Base-by-base conservation (phyloP, 805 yeast species). In the Candida boidinii region DNA sequence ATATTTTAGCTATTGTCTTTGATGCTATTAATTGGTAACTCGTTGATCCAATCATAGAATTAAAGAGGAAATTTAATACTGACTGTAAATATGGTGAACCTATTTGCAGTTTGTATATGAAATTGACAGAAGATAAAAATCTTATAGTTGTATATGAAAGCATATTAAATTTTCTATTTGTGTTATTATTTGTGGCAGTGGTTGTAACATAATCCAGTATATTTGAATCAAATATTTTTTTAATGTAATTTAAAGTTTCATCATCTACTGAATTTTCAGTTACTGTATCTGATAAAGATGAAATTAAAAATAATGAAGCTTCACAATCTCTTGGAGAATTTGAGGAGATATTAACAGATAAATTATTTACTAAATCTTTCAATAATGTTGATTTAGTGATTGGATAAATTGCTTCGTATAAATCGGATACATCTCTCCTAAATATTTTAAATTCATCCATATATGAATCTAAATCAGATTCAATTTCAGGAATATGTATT, bases 351-450 rank as follows among this genome's bases (percentile, higher is more conserved):
- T 51, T 49, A 1, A 43, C 35, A 5, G 54, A 36, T 2, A 73
- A 53, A 22, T 60, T 60, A 7, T 48, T 44, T 1, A 61, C 43
- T 19, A 83, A 51, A 15, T 55, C 62, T 4, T 60, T 58, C 41
- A 70, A 72, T 23, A 84, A 52, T 2, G 66, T 57, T 0, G 53
- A 34, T 24, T 82, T 84, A 23, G 85, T 62, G 5, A 83, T 61
- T 1, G 86, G 72, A 60, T 79, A 84, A 2, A 79, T 55, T 0
- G 74, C 63, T 34, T 86, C 92, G 41, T 84, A 72, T 24, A 88
- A 64, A 44, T 92, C 97, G 1, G 79, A 70, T 8, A 81, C 79
- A 39, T 81, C 90, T 21, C 73, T 59, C 44, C 96, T 68, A 53
- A 75, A 90, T 17, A 74, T 67, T 16, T 57, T 55, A 46, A 87